Base-by-base conservation (phyloP, 495 filamentous ascomycete genomes). In the Xylaria flabelliformis region DNA sequence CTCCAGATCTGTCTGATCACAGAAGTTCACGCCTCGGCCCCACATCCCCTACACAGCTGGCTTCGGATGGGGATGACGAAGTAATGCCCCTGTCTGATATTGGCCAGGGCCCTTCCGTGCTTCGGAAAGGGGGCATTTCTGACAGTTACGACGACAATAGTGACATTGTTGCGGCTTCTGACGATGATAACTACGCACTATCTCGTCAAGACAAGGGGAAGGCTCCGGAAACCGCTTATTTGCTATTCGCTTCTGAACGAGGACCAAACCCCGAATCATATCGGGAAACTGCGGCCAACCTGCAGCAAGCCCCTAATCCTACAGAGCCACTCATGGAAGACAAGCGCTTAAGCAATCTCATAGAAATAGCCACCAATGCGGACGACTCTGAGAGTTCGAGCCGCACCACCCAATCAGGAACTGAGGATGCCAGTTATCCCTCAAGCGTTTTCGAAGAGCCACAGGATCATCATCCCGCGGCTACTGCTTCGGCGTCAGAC, bases 161-260 rank as follows among this genome's bases (percentile, higher is more conserved):
- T n/a, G 17, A 10, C 3, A 15, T 17, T 48, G 12, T 21, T 15
- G 24, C 15, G 36, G 13, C 36, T n/a, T 26, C 24, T 32, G 41
- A 19, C 34, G 42, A n/a, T 21, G 32, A 39, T 17, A 7, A 51
- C 29, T 42, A 42, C 7, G 32, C 17, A 50, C 44, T 5, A 41
- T 34, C 46, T 46, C 59, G 46, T 26, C 48, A n/a, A 71, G 61
- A 71, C 46, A 71, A 71, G 69, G 69, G 69, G 4, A 71, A 71
- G 46, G 61, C 46, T 32, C 69, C 59, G 13, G 69, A 65, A 21
- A 58, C 61, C 8, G 17, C 59, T 42, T 53, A 10, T 26, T 50
- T 29, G 26, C 10, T 36, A 19, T 39, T 58, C 42, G 29, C 44
- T 13, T 24, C 29, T 26, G 41, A 36, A 15, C 42, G 13, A 42